These are phyloP conservation scores for Senna siamea DNA, from an alignment of 306 rosid genomes.

Conservation along the genomic window DNA sequence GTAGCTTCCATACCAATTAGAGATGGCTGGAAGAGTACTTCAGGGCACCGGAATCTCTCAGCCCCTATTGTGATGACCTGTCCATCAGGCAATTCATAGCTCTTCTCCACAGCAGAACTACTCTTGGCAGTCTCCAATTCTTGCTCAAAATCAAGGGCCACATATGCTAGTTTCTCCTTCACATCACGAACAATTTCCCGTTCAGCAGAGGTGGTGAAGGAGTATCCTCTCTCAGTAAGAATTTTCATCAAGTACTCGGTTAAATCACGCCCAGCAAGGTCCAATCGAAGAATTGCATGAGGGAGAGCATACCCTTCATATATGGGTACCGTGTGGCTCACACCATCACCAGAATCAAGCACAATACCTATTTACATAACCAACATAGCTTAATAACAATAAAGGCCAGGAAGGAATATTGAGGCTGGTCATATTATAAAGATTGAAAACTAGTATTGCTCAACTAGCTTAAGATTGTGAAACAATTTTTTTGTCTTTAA, in stretches of 20 bases:
- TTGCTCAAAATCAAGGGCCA: constrained; percentile 74
- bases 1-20: constrained; percentile 78
- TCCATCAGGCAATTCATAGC: constrained; percentile 76
- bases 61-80: constrained; percentile 77
- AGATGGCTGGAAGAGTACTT: constrained; percentile 81
- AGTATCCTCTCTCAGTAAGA: constrained; percentile 78
- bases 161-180: constrained; percentile 76
- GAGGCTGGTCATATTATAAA: too few species aligned
- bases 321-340: constrained; percentile 79
- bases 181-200: constrained; percentile 84
- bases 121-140: constrained; percentile 72
- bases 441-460: too few species aligned
- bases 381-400: constrained; percentile 22
- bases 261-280: constrained; percentile 80
- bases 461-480: too few species aligned
- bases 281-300: constrained; percentile 74
- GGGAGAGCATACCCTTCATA: constrained; percentile 79
- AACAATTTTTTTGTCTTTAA: too few species aligned
- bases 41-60: constrained; percentile 83
- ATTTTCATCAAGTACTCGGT: constrained; percentile 69
- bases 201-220: constrained; percentile 72
- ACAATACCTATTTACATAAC: constrained; percentile 59
- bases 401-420: not conserved
- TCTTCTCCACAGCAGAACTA: constrained; percentile 72
- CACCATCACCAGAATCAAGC: constrained; percentile 82